phyloP scores from a whole-genome alignment of 345 rosid genomes.

The Mallotus nudiflorus region DNA sequence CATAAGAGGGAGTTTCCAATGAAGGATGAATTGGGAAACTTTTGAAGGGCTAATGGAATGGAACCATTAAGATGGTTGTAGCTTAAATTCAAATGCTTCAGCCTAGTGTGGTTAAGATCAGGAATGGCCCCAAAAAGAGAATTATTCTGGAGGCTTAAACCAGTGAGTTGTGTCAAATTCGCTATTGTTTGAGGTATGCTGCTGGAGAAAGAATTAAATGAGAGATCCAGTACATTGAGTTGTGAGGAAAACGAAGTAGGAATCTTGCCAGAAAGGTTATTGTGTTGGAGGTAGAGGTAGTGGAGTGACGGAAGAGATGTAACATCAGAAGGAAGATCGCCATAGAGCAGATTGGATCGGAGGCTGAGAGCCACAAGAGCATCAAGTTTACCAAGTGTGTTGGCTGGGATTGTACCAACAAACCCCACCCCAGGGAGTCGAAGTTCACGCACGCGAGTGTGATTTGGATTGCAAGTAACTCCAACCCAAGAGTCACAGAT shows the following conservation, averaged over 20 bases:
- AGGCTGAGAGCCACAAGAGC: slow-evolving; percentile 34
- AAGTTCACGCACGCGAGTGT: slow-evolving; percentile 26
- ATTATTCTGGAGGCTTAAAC: slow-evolving; percentile 59
- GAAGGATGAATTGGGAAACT: slow-evolving; percentile 72
- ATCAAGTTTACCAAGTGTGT: slow-evolving; percentile 36
- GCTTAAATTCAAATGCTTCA: slow-evolving; percentile 66
- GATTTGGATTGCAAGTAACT: slow-evolving; percentile 24
- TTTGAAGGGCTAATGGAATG: slow-evolving; percentile 58
- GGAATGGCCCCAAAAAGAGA: slow-evolving; percentile 62
- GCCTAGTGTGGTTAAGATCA: slow-evolving; percentile 36
- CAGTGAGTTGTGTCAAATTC: slow-evolving; percentile 50
- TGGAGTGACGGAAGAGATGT: slow-evolving; percentile 35
- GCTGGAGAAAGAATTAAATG: slow-evolving; percentile 63
- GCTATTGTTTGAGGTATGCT: slow-evolving; percentile 47
- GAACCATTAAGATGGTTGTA: slow-evolving; percentile 71
- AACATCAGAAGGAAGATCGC: slow-evolving; percentile 32
- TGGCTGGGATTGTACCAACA: slow-evolving; percentile 30
- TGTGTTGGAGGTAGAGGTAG: slow-evolving; percentile 29
- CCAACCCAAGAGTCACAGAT: slow-evolving; percentile 58
- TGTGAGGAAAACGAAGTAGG: slow-evolving; percentile 37
- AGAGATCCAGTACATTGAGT: slow-evolving; percentile 58
- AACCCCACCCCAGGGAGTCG: slow-evolving; percentile 38
- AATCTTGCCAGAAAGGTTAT: slow-evolving; percentile 28
- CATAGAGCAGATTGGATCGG: slow-evolving; percentile 26
- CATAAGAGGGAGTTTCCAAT: slow-evolving; percentile 61